Percentiles rank a stretch among this genome's conserved stretches.
phyloP scores from a whole-genome alignment of 768 basidiomycete species.

The Galerina sulciceps region DNA sequence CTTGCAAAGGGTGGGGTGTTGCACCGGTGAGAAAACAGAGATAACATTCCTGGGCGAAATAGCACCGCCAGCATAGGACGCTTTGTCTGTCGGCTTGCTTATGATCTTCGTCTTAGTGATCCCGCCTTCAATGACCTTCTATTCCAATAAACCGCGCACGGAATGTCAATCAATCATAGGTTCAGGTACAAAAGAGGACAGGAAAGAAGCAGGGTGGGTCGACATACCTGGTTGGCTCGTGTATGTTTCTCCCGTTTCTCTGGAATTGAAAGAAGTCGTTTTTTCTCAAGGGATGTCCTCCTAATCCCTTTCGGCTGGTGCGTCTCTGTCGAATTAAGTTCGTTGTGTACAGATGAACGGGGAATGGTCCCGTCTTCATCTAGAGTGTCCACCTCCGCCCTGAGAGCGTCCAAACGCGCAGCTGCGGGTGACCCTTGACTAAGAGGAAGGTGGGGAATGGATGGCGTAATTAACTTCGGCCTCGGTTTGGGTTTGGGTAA shows the following conservation, averaged over 20 bases:
- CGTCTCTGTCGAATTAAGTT: constrained; percentile 5
- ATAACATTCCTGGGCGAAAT: constrained; percentile 1
- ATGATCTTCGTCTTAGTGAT: constrained; percentile 26
- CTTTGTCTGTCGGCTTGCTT: constrained; percentile 3
- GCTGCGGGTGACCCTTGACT: constrained; percentile 27
- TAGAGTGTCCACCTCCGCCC: constrained; percentile 30
- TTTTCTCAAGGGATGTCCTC: constrained; percentile 21
- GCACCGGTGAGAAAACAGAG: constrained; percentile 13
- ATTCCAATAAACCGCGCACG: constrained; percentile 9
- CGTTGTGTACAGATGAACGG: constrained; percentile 8
- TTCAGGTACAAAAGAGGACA: constrained; percentile 9
- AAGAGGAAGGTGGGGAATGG: constrained; percentile 13
- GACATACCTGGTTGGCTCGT: constrained; percentile 21
- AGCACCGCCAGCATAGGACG: background rate
- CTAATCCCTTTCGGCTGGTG: constrained; percentile 16
- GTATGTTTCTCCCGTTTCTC: constrained; percentile 15
- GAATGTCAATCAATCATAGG: constrained; percentile 22
- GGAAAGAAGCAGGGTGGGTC: constrained; percentile 7
- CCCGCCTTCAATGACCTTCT: constrained; percentile 31
- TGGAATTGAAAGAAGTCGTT: constrained; percentile 1
- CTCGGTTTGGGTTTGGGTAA: constrained; percentile 23
- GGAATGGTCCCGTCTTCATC: constrained; percentile 20
- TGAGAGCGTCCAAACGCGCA: constrained; percentile 24
- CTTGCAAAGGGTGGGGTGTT: constrained; percentile 9
- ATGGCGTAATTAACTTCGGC: constrained; percentile 17